Base-by-base conservation (phyloP, 2,329 filamentous ascomycete genomes). In the Bipolaris bicolor region DNA sequence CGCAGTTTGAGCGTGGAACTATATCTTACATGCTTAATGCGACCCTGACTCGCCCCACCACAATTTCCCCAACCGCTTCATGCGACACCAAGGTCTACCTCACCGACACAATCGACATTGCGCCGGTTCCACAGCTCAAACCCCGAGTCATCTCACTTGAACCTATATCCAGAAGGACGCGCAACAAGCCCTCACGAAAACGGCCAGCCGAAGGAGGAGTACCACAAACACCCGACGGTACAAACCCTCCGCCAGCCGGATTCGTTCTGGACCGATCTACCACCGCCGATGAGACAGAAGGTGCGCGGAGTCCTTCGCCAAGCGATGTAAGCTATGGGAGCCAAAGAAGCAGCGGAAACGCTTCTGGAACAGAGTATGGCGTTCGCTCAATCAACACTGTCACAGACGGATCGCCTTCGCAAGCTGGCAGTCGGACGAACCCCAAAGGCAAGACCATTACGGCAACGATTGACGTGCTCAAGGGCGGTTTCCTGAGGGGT, bases 11-110 rank as follows among this genome's bases (percentile, higher is more conserved):
- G 78, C 88, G 94, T 72, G 95, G 95, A 34, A 93, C 91, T 1
- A 91, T 99, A 68, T 89, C 90, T 18, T 99, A 98, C 78, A 87
- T 94, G 80, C 85, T 98, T 67, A 94, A 91, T 5, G 90, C 94
- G 31, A 97, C 92, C 7, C 77, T 98, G 55, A 98, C 94, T 18
- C 87, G 92, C 55, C 94, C 95, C 18, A 95, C 90, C 0, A 88
- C 92, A 5, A 96, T 97, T 60, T 85, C 89, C 13, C 89, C 94
- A 1, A 92, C 89, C 2, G 84, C 88, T 9, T 90, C 86, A 34
- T 95, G 90, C 77, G 92, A 96, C 65, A 85, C 88, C 60, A 93
- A 92, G 69, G 83, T 99, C 20, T 87, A 88, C 58, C 81, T 97
- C 7, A 80, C 91, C 33, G 92, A 97, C 75, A 87, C 86, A 57